Percentiles rank a stretch among this genome's conserved stretches.
These are phyloP conservation scores for Chlamydomonas reinhardtii DNA, from an alignment of 163 green algal species.

Conservation along the genomic window DNA sequence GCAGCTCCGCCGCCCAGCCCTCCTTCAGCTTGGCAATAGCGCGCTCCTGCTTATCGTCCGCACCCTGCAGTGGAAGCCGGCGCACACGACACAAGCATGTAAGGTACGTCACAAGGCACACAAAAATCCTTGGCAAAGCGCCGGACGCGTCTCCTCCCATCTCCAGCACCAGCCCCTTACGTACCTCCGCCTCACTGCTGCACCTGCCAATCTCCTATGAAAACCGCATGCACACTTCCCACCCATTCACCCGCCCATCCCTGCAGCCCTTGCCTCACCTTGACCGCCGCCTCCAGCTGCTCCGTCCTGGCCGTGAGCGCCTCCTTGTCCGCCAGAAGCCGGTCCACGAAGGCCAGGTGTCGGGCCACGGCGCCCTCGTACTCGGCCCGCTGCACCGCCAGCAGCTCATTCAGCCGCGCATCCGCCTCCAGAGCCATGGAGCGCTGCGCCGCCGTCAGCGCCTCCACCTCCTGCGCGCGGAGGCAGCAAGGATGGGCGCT, in stretches of 20 bases:
- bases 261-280: conserved; percentile 29
- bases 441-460: conserved; percentile 18
- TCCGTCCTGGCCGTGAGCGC: conserved; percentile 63
- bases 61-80: conserved; percentile 51
- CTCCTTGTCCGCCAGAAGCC: conserved; percentile 84
- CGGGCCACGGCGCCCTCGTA: conserved; percentile 67
- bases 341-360: conserved; percentile 79
- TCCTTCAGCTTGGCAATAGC: conserved; percentile 70
- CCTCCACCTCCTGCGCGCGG: conserved; percentile 51
- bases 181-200: no score
- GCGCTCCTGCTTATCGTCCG: conserved; percentile 54
- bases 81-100: neutral
- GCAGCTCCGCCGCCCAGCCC: conserved; percentile 75
- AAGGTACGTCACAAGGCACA: neutral
- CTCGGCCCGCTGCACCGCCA: conserved; percentile 66
- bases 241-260: no score
- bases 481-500: no score
- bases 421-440: conserved; percentile 31
- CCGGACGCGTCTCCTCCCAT: no score
- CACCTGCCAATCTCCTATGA: no score
- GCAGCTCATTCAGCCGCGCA: conserved; percentile 54
- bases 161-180: no score
- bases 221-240: no score
- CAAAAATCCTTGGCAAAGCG: no score
- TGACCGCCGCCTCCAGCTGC: conserved; percentile 57